Evolutionary conservation across 2,329 filamentous ascomycete genomes (phyloP), one percentile per base, ranked within the genome.

Genomic region (Phaeosphaeriaceae sp.): DNA sequence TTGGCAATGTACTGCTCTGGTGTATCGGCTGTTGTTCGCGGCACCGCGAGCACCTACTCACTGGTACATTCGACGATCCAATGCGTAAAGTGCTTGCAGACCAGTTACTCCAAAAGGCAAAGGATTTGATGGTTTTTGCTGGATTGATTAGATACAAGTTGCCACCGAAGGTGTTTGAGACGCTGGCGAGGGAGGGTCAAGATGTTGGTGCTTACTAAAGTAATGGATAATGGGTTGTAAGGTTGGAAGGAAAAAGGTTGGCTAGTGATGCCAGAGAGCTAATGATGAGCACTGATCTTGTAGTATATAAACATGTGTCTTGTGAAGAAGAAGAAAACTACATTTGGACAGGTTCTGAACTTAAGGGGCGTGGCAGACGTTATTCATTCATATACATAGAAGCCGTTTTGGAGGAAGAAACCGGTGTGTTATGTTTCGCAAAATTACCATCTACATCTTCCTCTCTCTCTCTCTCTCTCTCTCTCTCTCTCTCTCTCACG

Each of bases 1-100:
- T 97, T 63, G 93, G 93, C 15, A 91, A 93, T 73, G 81, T 97
- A 54, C 83, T 99, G 56, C 88, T 96, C 77, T 97, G 94, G 94
- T 91, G 91, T 41, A 90, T 99, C 60, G 83, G 88, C 34, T 92
- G 89, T 76, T 95, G 92, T 74, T 87, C 88, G 41, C 83, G 86
- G 48, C 88, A 96, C 74, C 84, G 90, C 17, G 70, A 72, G 54
- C 87, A 89, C 62, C 79, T 86, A 53, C 81, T 83, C 47, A 82
- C 80, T 50, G 86, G 87, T 21, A 83, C 87, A 62, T 97, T 88
- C 73, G 91, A 88, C 61, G 87, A 87, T 81, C 57, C 79, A 7
- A 70, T 67, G 81, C 67, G 80, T 76, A 69, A 76, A 79, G 61
- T 68, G 40, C 63, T 76, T 72, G 85, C 87, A 42, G 85, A 88